Evolutionary conservation across 2,329 filamentous ascomycete species (phyloP), one percentile per base, ranked within the genome.

Genomic region (Botrytis galanthina): DNA sequence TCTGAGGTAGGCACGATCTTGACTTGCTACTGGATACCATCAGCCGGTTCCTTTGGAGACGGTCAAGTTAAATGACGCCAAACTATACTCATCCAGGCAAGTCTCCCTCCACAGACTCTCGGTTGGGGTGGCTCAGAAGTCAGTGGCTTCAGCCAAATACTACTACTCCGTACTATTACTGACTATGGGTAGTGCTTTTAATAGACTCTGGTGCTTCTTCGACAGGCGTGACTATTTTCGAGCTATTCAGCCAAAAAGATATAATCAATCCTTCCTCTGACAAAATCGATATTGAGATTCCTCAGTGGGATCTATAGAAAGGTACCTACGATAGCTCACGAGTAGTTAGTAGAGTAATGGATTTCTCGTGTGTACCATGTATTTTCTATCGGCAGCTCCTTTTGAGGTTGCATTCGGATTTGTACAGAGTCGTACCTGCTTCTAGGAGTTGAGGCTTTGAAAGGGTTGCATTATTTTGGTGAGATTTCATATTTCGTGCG

Each of bases 41-140:
- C 26, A 64, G 59, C 70, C 32, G 59, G 44, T 54, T 54, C 4
- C 44, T 64, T 64, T 51, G 57, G 57, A 60, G 44, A 62, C 29
- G 37, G 29, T 62, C n/a, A 32, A 57, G 29, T 70, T 18, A 4
- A 59, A 66, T 32, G 8, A 66, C 60, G 37, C 39, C 63, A 67
- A 37, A 67, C 44, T 51, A 67, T 29, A 66, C 29, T 66, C 44
- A 48, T 26, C 63, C 32, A n/a, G 44, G 35, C 22, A 48, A 66
- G 32, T 22, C 20, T 51, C 37, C 22, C 44, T 67, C 63, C 32
- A 37, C 44, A 14, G 14, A 46, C 22, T 67, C 44, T 67, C 44
- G 32, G 44, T 51, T 37, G 63, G 44, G 44, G 44, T 51, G 63
- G 32, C 63, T 67, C 51, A 29, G 51, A 16, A 29, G n/a, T 37